These are phyloP conservation scores for Stachybotrys echinatus DNA, from an alignment of 2,329 filamentous ascomycete species.

Conservation along the genomic window DNA sequence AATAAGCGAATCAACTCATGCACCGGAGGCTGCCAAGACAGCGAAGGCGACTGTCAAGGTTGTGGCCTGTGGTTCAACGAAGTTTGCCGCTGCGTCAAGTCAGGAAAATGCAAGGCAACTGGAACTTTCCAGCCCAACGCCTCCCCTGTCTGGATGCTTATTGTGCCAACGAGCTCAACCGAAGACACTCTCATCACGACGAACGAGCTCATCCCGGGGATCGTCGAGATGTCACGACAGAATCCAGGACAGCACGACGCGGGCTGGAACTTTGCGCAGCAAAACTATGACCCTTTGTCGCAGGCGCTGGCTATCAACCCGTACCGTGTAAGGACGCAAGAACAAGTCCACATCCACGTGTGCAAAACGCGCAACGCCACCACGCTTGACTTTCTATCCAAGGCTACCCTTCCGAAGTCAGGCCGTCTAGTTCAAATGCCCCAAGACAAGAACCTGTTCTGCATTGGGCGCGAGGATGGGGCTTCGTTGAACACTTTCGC, in stretches of 20 bases:
- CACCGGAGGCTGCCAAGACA: conserved; percentile 16
- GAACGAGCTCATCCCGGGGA: conserved; percentile 6
- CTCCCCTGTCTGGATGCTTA: conserved; percentile 3
- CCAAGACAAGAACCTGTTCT: conserved; percentile 3
- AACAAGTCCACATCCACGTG: conserved; percentile 11
- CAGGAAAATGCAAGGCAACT: background rate
- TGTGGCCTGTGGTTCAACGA: conserved; percentile 8
- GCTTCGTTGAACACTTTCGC: background rate
- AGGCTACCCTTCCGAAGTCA: background rate
- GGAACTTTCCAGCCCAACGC: background rate
- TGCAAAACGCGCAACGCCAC: conserved; percentile 6
- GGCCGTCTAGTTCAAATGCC: background rate
- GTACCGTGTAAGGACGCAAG: conserved; percentile 5
- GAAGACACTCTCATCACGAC: conserved; percentile 7
- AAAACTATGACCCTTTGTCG: background rate
- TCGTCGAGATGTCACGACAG: conserved; percentile 4
- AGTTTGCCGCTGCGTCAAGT: conserved; percentile 8
- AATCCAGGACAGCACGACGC: conserved; percentile 2
- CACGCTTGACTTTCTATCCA: conserved; percentile 1
- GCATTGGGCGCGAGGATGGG: background rate
- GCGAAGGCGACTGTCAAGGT: conserved; percentile 2
- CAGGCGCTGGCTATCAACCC: conserved; percentile 8
- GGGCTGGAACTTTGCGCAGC: conserved; percentile 8
- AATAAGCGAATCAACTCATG: background rate
- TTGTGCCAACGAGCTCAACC: background rate